Evolutionary conservation across 768 basidiomycete genomes (phyloP).

Genomic region (Phanerochaete sordida): DNA sequence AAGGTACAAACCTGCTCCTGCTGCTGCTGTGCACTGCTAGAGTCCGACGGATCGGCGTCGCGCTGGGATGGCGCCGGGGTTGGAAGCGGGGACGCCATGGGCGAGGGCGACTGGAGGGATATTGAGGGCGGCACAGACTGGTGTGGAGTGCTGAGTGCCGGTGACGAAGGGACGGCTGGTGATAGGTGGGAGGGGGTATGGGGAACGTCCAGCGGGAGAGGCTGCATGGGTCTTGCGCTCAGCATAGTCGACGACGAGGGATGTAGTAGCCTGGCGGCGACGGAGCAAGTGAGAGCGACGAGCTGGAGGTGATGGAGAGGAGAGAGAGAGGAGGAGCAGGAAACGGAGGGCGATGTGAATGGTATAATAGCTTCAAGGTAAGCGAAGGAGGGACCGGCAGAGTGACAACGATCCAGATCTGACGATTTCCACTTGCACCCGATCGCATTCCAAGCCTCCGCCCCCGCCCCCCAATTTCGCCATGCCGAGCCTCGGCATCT

Average conservation of each 20-base stretch:
- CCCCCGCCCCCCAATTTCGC: slow-evolving; percentile 7
- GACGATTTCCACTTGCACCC: slow-evolving; percentile 7
- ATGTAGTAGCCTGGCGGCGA: neutral
- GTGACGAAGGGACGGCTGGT: slow-evolving; percentile 17
- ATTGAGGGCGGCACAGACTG: slow-evolving; percentile 13
- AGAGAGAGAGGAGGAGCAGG: slow-evolving; percentile 2
- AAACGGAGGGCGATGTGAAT: slow-evolving; percentile 9
- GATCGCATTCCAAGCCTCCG: slow-evolving; percentile 7
- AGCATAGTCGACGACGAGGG: slow-evolving; percentile 27
- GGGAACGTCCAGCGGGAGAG: slow-evolving; percentile 18
- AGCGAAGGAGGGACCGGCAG: slow-evolving; percentile 9
- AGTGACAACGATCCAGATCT: slow-evolving; percentile 2
- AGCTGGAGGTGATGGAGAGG: slow-evolving; percentile 7
- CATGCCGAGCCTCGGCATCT: slow-evolving; percentile 4
- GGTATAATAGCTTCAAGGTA: slow-evolving; percentile 5
- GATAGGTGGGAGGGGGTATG: slow-evolving; percentile 9
- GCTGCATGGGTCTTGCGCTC: slow-evolving; percentile 35
- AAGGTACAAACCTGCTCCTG: slow-evolving; percentile 27
- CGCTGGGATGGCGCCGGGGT: slow-evolving; percentile 2
- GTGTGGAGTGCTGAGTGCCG: slow-evolving; percentile 6
- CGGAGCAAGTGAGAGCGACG: slow-evolving; percentile 12
- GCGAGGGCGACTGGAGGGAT: slow-evolving; percentile 8
- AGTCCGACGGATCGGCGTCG: slow-evolving; percentile 1
- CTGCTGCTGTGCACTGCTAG: slow-evolving; percentile 2
- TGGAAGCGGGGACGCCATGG: slow-evolving; percentile 4